phyloP scores from a whole-genome alignment of 768 basidiomycete species.

The Phlebiopsis gigantea region DNA sequence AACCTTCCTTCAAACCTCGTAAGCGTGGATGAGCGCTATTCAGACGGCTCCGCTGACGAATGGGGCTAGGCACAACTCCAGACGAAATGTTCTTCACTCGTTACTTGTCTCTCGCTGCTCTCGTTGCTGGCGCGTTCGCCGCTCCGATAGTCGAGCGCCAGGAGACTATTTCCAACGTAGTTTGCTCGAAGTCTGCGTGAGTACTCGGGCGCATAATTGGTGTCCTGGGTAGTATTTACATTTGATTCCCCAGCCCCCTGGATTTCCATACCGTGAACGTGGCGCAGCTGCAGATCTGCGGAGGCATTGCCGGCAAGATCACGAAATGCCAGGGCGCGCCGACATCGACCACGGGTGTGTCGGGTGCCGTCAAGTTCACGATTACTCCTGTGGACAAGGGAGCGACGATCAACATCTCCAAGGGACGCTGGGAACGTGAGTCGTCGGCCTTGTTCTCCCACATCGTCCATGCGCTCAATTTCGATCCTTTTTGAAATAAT shows the following conservation, averaged over 20 bases:
- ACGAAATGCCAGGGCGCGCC: constrained; percentile 24
- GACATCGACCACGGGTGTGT: constrained; percentile 19
- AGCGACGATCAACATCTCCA: constrained; percentile 23
- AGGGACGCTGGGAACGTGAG: constrained; percentile 26
- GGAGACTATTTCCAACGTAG: constrained; percentile 18
- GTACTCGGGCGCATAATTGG: constrained; percentile 10
- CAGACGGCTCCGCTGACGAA: not conserved
- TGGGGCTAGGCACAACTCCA: not conserved
- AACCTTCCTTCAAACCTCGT: not conserved
- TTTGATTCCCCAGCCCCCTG: constrained; percentile 12
- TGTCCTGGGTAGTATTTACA: not conserved
- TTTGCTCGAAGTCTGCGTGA: constrained; percentile 12
- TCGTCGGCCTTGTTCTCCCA: not conserved
- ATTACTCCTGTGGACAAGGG: constrained; percentile 19
- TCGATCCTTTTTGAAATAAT: not conserved
- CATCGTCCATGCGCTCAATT: no score
- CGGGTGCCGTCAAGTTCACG: constrained; percentile 20
- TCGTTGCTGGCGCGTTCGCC: constrained; percentile 16
- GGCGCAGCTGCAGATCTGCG: constrained; percentile 25
- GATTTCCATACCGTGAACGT: constrained; percentile 25
- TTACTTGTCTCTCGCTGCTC: constrained; percentile 16
- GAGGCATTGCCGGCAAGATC: constrained; percentile 25
- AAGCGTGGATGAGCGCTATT: not conserved
- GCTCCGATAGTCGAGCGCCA: constrained; percentile 18
- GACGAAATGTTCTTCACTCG: constrained; percentile 17